A percentile compares a stretch with the other conserved stretches of the same genome.
Conservation (phyloP, 352 stramenopile species). For the Phytophthora niederhauseri region DNA sequence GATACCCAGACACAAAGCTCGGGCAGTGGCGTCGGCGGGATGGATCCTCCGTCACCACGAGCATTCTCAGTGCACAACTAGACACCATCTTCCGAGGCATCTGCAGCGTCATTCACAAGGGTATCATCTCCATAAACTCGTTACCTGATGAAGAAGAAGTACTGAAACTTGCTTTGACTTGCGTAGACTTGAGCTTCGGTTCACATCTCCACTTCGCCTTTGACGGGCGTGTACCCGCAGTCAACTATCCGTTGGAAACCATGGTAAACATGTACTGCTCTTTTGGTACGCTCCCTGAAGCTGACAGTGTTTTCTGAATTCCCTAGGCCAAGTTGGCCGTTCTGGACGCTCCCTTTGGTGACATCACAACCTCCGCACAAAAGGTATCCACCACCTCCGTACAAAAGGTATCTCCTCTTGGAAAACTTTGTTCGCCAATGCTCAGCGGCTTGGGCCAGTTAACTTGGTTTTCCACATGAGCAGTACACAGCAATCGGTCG, state of each 20-base stretch:
- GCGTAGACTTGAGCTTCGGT: slow-evolving; percentile 44
- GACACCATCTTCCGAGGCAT: slow-evolving; percentile 35
- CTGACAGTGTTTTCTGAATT: slow-evolving; percentile 3
- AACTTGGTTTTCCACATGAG: slow-evolving; percentile 3
- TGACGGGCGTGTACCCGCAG: slow-evolving; percentile 40
- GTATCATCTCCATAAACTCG: slow-evolving; percentile 12
- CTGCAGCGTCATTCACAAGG: slow-evolving; percentile 31
- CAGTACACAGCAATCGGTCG: slow-evolving; percentile 28
- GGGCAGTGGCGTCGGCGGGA: slow-evolving; percentile 22
- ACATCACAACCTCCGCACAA: slow-evolving; percentile 8
- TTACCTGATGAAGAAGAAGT: not conserved
- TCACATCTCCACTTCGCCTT: slow-evolving; percentile 60
- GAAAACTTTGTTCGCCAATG: not conserved
- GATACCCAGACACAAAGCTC: slow-evolving; percentile 52
- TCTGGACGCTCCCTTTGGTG: slow-evolving; percentile 20
- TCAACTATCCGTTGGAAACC: slow-evolving; percentile 53
- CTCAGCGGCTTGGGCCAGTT: not conserved
- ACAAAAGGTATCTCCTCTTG: slow-evolving; percentile 11
- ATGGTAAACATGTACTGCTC: slow-evolving; percentile 30
- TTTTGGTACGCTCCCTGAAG: not conserved
- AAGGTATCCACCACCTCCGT: slow-evolving; percentile 9
- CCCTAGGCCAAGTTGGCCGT: slow-evolving; percentile 30
- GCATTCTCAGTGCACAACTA: slow-evolving; percentile 28
- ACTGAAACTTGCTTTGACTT: slow-evolving; percentile 5
- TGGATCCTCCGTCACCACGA: slow-evolving; percentile 19